Evolutionary conservation across 1,139 yeast species (phyloP).

Genomic region (Hyphopichia buzzinii): DNA sequence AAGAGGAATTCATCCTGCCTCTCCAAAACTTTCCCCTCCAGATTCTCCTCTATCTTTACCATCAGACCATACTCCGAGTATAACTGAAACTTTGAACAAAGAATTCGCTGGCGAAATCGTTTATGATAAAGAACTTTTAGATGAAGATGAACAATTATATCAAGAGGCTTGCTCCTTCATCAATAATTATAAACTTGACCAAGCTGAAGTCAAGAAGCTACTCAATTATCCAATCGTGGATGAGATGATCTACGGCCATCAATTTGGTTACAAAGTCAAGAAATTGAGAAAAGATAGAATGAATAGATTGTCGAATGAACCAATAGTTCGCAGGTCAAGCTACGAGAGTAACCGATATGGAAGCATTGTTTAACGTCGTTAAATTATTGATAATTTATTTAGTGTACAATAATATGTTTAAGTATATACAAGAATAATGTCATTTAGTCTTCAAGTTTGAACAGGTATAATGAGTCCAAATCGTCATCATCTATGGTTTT

Average conservation of each 20-base stretch:
- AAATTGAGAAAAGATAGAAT: slow-evolving; percentile 29
- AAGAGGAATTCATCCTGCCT: slow-evolving; percentile 29
- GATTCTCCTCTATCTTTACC: slow-evolving; percentile 15
- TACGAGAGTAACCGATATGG: slow-evolving; percentile 22
- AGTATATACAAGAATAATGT: slow-evolving; percentile 5
- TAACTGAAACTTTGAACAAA: slow-evolving; percentile 26
- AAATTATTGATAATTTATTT: neutral
- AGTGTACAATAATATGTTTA: neutral
- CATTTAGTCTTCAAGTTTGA: slow-evolving; percentile 39
- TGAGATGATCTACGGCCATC: slow-evolving; percentile 42
- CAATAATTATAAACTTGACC: slow-evolving; percentile 42
- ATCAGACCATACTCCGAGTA: slow-evolving; percentile 13
- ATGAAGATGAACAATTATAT: slow-evolving; percentile 40
- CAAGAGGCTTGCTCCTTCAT: slow-evolving; percentile 32
- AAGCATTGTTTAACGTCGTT: slow-evolving; percentile 21
- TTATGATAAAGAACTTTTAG: slow-evolving; percentile 38
- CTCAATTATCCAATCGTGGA: slow-evolving; percentile 48
- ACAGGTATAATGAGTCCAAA: slow-evolving; percentile 41
- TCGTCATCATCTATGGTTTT: slow-evolving; percentile 27
- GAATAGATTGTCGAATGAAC: slow-evolving; percentile 2
- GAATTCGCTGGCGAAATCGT: slow-evolving; percentile 19
- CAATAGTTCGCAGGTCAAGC: slow-evolving; percentile 2
- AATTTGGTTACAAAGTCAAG: slow-evolving; percentile 43
- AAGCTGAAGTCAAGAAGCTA: slow-evolving; percentile 30
- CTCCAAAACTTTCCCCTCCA: slow-evolving; percentile 29